A percentile compares a stretch with the other conserved stretches of the same genome.
phyloP scores from a whole-genome alignment of 306 rosid genomes.

The Senna tora region DNA sequence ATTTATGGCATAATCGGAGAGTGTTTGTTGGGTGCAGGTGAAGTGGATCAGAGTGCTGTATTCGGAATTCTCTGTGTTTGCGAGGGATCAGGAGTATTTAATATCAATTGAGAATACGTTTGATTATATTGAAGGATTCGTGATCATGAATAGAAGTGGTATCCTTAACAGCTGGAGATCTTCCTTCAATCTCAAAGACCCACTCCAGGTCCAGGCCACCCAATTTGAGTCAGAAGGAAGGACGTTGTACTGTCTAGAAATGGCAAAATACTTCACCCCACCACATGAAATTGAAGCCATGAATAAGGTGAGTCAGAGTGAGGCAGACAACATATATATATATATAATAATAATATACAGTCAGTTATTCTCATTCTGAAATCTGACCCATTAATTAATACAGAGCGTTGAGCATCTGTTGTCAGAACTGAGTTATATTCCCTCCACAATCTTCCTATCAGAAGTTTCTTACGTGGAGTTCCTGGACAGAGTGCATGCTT shows the following conservation, averaged over 20 bases:
- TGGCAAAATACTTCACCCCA: conserved; percentile 81
- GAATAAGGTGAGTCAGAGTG: conserved; percentile 86
- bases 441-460: conserved; percentile 70
- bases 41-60: conserved; percentile 93
- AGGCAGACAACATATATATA: too few species aligned
- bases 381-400: conserved; percentile 36
- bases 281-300: conserved; percentile 56
- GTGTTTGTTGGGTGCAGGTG: conserved; percentile 48
- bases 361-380: too few species aligned
- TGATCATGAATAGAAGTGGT: conserved; percentile 72
- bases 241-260: conserved; percentile 82
- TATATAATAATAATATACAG: too few species aligned
- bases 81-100: conserved; percentile 81
- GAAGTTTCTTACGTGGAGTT: conserved; percentile 85
- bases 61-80: conserved; percentile 73
- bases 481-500: conserved; percentile 83
- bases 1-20: too few species aligned
- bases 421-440: conserved; percentile 63
- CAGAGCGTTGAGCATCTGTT: conserved; percentile 70
- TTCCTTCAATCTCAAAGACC: conserved; percentile 75
- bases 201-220: conserved; percentile 69
- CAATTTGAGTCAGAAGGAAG: conserved; percentile 75
- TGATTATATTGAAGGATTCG: conserved; percentile 94
- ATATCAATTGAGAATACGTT: conserved; percentile 71
- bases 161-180: conserved; percentile 89